These are phyloP conservation scores for Tirmania nivea DNA, from an alignment of 495 filamentous ascomycete species.

Conservation along the genomic window DNA sequence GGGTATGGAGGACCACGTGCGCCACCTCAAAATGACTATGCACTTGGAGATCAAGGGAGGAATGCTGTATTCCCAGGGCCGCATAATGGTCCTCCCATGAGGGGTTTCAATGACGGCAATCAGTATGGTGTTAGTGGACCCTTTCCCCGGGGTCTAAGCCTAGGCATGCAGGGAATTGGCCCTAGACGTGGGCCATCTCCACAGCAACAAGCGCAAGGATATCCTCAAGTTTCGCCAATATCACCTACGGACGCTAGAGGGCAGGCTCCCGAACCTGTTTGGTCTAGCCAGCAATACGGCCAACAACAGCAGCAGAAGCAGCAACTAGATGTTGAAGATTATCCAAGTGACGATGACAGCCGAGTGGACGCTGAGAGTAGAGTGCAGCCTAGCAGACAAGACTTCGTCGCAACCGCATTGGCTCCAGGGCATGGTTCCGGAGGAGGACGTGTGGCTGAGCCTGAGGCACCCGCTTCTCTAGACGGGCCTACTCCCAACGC, in stretches of 20 bases:
- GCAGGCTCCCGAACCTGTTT: no score
- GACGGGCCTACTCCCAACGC: no score
- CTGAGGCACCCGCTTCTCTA: no score
- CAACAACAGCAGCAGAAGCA: background rate
- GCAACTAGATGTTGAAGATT: background rate
- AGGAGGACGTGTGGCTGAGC: no score
- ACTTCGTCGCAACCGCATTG: background rate
- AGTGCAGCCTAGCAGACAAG: background rate
- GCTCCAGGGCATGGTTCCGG: background rate
- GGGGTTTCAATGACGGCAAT: background rate
- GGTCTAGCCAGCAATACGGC: no score
- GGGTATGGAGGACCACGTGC: background rate
- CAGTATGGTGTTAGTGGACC: background rate
- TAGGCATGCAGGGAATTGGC: background rate
- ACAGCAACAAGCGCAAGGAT: background rate
- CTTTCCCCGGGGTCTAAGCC: background rate
- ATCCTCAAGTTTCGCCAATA: background rate
- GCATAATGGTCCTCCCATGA: background rate
- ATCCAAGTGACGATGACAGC: background rate
- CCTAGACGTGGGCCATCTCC: background rate
- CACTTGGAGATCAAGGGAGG: background rate
- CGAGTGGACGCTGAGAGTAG: background rate
- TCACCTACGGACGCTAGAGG: no score
- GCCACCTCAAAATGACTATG: background rate
- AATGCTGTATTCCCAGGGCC: background rate